Base-by-base conservation (phyloP, 2,329 filamentous ascomycete species). In the Eutypa lata region DNA sequence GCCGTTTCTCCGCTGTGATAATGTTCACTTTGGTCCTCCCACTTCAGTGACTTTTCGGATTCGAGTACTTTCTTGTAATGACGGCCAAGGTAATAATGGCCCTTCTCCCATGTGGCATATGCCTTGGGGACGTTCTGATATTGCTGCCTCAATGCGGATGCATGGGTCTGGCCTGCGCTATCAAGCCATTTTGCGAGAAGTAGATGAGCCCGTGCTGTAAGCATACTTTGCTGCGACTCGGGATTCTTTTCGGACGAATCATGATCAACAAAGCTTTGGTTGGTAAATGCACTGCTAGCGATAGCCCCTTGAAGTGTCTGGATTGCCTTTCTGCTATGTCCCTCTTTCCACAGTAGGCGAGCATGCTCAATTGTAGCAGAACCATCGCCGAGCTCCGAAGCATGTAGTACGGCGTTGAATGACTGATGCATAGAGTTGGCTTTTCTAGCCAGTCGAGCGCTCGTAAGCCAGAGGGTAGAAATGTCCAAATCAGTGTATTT, bases 31-130 rank as follows among this genome's bases (percentile, higher is more conserved):
- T 96, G 91, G 57, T 92, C 91, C 26, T 87, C 83, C 18, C 83
- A 77, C 37, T 88, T 86, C 49, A 96, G 82, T 2, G 81, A 76
- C 69, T 91, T 92, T 68, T 97, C 91, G 0, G 91, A 90, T 63
- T 97, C 93, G 3, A 97, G 76, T 3, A 97, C 82, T 70, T 97
- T 99, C 69, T 96, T 95, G 79, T 99, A 99, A 71, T 97, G 91
- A 46, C 93, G 91, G 5, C 94, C 94, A 10, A 99, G 81, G 68
- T 97, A 96, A 69, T 97, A 99, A 67, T 97, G 93, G 0, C 91
- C 92, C 71, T 97, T 97, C 68, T 99, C 94, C 92, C 93, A 99
- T 49, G 84, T 84, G 5, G 77, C 73, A 61, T 78, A 76, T 1
- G 83, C 85, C 65, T 82, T 86, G n/a, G 89, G 83, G 1, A 92